A percentile compares a stretch with the other conserved stretches of the same genome.
These are phyloP conservation scores for Xylaria venustula DNA, from an alignment of 495 filamentous ascomycete genomes.

Conservation along the genomic window DNA sequence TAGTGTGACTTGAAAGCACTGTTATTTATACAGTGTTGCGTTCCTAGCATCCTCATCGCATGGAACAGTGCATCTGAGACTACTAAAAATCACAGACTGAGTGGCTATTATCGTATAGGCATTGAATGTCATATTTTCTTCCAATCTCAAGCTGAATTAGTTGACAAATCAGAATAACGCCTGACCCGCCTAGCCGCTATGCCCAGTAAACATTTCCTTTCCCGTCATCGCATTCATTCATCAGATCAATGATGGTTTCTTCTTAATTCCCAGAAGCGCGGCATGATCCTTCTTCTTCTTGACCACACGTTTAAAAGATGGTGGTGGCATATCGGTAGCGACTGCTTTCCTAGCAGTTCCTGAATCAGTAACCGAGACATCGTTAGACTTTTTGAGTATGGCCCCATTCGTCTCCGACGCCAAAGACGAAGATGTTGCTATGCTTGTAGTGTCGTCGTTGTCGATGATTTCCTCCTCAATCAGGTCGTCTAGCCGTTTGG, in stretches of 20 bases:
- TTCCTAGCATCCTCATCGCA: too few relatives aligned
- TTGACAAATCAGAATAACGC: background rate
- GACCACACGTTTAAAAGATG: constrained; percentile 71
- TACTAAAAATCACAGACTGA: too few relatives aligned
- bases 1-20: too few relatives aligned
- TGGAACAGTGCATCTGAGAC: too few relatives aligned
- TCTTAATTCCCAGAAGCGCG: constrained; percentile 83
- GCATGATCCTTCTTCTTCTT: constrained; percentile 81
- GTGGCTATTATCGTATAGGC: background rate
- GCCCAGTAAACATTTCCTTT: background rate
- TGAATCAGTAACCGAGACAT: constrained; percentile 2
- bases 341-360: constrained; percentile 12
- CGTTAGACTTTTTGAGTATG: background rate
- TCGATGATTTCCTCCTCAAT: constrained; percentile 51
- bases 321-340: constrained; percentile 46
- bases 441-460: constrained; percentile 35
- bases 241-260: constrained; percentile 62
- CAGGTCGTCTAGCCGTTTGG: constrained; percentile 39
- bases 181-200: constrained; percentile 16
- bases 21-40: too few relatives aligned
- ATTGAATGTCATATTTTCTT: background rate
- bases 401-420: constrained; percentile 15
- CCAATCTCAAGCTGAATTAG: background rate
- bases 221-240: background rate
- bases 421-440: constrained; percentile 27